Evolutionary conservation across 257 asterid species (phyloP), one percentile per base, ranked within the genome.

Genomic region (Oldenlandia corymbosa): DNA sequence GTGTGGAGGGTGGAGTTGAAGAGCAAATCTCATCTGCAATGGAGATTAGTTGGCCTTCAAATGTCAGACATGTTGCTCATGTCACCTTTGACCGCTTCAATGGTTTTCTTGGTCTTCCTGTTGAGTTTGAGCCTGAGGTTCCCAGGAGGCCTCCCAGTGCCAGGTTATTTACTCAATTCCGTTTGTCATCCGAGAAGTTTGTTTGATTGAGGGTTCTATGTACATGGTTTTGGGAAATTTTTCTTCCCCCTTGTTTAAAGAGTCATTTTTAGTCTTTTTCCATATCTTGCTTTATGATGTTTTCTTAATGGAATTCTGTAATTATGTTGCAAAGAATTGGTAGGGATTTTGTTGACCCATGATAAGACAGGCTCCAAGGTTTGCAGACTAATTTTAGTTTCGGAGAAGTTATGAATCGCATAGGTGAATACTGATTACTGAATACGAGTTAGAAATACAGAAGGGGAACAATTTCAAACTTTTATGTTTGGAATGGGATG

Each of bases 71-170:
- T 75, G 84, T 83, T 54, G 80, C 85, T 60, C 89, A 83, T 68
- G 89, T 83, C 42, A 83, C 86, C 20, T 83, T 83, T 62, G 89
- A 83, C 71, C 64, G 86, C 2, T 80, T 83, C 74, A 70, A 80
- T 73, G 89, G 89, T 16, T 83, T 83, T 66, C 81, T 83, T 62
- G 89, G 89, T 21, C 83, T 83, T 21, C 89, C 89, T 60, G 84
- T 76, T 71, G 89, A 83, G 75, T 80, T 83, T 69, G 89, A 83
- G 73, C 89, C 89, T 21, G 84, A 83, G 64, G 83, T 83, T 34
- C 86, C 89, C 39, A 71, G 86, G 61, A 83, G 78, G 68, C 81
- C 89, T 21, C 89, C 84, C 5, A 83, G 89, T 76, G 89, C 89
- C 68, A 83, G 89, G 89, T 83, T 56, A 43, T 27, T 56, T 34